These are phyloP conservation scores for Termitomyces sp. DNA, from an alignment of 768 basidiomycete species.

Conservation along the genomic window DNA sequence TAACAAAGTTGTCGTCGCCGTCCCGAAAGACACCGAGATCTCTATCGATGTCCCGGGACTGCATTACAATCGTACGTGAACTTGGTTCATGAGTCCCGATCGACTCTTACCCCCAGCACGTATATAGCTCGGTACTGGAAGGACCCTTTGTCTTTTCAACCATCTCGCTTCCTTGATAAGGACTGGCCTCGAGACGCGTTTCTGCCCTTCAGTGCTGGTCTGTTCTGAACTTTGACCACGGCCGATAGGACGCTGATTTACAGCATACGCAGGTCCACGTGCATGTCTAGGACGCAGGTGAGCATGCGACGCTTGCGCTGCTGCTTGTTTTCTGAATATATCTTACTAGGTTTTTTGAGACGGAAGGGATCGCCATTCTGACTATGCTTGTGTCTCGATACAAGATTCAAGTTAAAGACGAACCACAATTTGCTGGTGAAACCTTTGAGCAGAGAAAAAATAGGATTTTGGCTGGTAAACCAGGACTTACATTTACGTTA, in stretches of 20 bases:
- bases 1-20: constrained; percentile 29
- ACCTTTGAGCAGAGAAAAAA: constrained; percentile 40
- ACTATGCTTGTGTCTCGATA: constrained; percentile 42
- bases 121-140: constrained; percentile 49
- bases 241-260: not conserved
- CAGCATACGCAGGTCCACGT: constrained; percentile 27
- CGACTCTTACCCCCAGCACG: not conserved
- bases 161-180: constrained; percentile 38
- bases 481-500: constrained; percentile 40
- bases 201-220: constrained; percentile 44
- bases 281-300: constrained; percentile 42
- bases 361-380: constrained; percentile 45
- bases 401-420: constrained; percentile 43
- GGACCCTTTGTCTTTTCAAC: constrained; percentile 41
- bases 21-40: constrained; percentile 39
- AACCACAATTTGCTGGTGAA: constrained; percentile 41
- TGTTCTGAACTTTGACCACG: constrained; percentile 1
- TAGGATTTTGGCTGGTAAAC: constrained; percentile 30
- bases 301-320: not conserved
- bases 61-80: constrained; percentile 45
- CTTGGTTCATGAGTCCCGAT: not conserved
- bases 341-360: constrained; percentile 40
- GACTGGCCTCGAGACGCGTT: constrained; percentile 54
- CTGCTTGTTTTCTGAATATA: not conserved
- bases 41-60: constrained; percentile 31